Evolutionary conservation across 257 asterid species (phyloP).

Genomic region (Scutellaria minor): DNA sequence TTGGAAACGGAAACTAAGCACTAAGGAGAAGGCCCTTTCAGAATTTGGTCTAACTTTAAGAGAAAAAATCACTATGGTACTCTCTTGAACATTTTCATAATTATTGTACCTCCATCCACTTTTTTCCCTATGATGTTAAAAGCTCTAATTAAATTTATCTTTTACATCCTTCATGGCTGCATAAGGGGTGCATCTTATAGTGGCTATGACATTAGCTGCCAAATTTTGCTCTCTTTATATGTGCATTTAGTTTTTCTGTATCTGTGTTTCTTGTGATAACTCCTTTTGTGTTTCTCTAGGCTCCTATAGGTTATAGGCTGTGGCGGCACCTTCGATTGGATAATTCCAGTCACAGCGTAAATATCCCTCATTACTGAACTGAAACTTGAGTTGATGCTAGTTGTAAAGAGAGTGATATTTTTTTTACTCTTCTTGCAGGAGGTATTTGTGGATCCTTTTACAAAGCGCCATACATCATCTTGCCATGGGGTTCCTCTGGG

Average conservation of each 20-base stretch:
- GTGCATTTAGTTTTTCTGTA: not conserved
- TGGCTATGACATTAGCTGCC: not conserved
- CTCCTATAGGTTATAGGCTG: constrained; percentile 88
- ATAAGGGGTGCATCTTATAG: constrained; percentile 7
- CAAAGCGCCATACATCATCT: constrained; percentile 71
- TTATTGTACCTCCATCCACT: constrained; percentile 22
- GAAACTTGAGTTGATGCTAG: constrained; percentile 32
- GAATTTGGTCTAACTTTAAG: constrained; percentile 65
- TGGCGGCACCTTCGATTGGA: constrained; percentile 69
- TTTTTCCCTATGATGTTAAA: constrained; percentile 23
- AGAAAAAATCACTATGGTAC: constrained; percentile 79
- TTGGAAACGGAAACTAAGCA: constrained; percentile 73
- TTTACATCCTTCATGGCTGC: constrained; percentile 3
- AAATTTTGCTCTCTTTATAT: constrained; percentile 28
- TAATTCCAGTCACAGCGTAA: constrained; percentile 52
- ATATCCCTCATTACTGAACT: constrained; percentile 26
- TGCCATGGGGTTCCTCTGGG: constrained; percentile 97
- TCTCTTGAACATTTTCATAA: constrained; percentile 34
- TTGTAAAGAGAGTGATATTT: constrained; percentile 24
- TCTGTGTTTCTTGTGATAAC: constrained; percentile 15
- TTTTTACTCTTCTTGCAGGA: constrained; percentile 55
- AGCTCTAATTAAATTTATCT: not conserved
- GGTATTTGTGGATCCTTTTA: constrained; percentile 81
- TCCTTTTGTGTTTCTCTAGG: constrained; percentile 53
- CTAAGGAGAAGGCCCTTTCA: constrained; percentile 59